Conservation (phyloP, 208 protist genomes). For the Crithidia fasciculata region DNA sequence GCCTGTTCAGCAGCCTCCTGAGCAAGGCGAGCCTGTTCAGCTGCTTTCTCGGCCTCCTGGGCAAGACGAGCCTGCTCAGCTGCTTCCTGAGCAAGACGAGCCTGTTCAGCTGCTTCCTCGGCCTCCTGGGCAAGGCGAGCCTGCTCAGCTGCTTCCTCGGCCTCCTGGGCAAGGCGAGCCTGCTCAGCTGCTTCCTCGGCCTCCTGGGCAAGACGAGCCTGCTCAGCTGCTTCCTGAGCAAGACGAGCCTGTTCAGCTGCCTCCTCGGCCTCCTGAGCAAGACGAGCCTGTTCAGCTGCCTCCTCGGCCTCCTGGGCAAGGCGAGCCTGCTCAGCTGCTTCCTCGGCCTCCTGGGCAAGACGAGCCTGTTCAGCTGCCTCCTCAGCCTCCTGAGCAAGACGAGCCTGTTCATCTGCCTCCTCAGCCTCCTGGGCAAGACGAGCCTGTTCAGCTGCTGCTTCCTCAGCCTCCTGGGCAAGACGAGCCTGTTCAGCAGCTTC, state of each 20-base stretch:
- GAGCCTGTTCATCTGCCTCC: background rate
- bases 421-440: slow-evolving; percentile 5
- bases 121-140: background rate
- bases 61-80: too few species aligned
- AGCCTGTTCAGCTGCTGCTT: slow-evolving; percentile 4
- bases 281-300: slow-evolving; percentile 8
- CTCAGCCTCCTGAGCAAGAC: background rate
- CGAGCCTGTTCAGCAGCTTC: slow-evolving; percentile 18
- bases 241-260: slow-evolving; percentile 10
- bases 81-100: too few species aligned
- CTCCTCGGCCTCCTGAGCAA: slow-evolving; percentile 13
- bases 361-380: too few species aligned
- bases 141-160: slow-evolving; percentile 5
- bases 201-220: slow-evolving; percentile 5
- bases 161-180: background rate
- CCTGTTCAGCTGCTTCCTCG: slow-evolving; percentile 5
- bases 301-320: slow-evolving; percentile 5
- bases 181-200: slow-evolving; percentile 14
- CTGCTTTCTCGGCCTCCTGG: background rate
- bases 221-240: slow-evolving; percentile 26
- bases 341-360: background rate
- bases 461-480: background rate
- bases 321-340: background rate
- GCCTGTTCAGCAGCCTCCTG: slow-evolving; percentile 20
- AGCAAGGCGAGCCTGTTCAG: background rate